Conservation (phyloP, 768 basidiomycete species). For the Amylocystis lapponica region DNA sequence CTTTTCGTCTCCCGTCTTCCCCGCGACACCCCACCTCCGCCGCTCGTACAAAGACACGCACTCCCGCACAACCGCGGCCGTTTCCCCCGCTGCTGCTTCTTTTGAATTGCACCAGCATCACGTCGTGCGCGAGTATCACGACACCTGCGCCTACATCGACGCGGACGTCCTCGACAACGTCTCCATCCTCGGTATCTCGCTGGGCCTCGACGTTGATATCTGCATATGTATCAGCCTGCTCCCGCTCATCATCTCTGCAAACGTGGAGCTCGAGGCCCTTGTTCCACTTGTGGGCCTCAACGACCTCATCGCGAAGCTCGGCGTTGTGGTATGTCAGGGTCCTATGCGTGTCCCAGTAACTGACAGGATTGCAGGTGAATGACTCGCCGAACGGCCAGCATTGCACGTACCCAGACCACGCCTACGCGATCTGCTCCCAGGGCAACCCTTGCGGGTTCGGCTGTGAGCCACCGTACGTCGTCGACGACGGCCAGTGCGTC, state of each 20-base stretch:
- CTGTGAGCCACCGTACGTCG: conserved; percentile 3
- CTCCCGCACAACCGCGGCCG: no score
- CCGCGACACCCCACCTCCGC: no score
- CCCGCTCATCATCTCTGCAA: background rate
- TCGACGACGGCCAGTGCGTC: conserved; percentile 1
- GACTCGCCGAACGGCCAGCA: background rate
- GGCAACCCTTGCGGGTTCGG: background rate
- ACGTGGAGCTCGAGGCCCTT: background rate
- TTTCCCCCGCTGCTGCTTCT: no score
- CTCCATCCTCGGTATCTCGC: background rate
- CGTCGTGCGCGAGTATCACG: background rate
- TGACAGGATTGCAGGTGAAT: background rate
- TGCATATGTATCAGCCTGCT: conserved; percentile 1
- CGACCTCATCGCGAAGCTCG: background rate
- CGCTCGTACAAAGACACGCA: no score
- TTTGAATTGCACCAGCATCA: conserved; percentile 5
- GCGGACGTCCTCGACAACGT: background rate
- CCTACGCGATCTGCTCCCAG: background rate
- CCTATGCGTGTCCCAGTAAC: background rate
- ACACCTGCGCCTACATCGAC: conserved; percentile 2
- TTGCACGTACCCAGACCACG: conserved; percentile 1
- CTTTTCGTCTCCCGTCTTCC: no score
- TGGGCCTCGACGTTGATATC: conserved; percentile 1
- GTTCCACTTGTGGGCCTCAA: background rate
- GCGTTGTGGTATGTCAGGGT: background rate